Evolutionary conservation across 352 stramenopile genomes (phyloP), one percentile per base, ranked within the genome.

Genomic region (Sclerospora graminicola): DNA sequence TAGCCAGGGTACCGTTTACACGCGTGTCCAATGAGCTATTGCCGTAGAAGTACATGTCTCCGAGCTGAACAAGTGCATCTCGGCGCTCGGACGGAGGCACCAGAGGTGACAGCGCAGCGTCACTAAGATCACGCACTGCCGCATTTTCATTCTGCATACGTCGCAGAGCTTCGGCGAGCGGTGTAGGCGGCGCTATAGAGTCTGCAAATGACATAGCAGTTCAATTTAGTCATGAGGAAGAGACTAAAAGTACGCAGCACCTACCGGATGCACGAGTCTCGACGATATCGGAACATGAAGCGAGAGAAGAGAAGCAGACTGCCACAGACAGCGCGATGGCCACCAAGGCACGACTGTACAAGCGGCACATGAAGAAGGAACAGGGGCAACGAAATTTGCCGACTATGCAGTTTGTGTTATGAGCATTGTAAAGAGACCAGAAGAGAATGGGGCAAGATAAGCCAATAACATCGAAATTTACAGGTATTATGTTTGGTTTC

Each of bases 21-120:
- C 49, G 45, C 21, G 70, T 70, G 26, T 51, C 58, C 23, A 87
- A 51, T 10, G 75, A 81, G 42, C 60, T 62, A 54, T 86, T 84
- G 42, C 77, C 67, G 48, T 89, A 89, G 46, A 89, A 89, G 28
- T 82, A 86, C 41, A 79, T 69, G 49, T 84, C 65, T 35, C 71
- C 77, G 13, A 89, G 57, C 48, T 82, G 66, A 45, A 82, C 72
- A 39, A 89, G 62, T 42, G 73, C 77, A 14, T 66, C 63, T 8
- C 68, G 72, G 9, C 70, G 69, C 27, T 63, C 64, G 4, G 41
- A 29, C 1, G 45, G 42, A 10, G 63, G 30, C 4, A 68, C 55
- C 3, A 58, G 33, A 6, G 43, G 51, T 2, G 54, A 71, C 5
- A 68, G 57, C 51, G 63, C 75, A 13, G 57, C 60, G 36, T 67